Conservation (phyloP, 805 yeast species). For the Metschnikowia noctiluminum region DNA sequence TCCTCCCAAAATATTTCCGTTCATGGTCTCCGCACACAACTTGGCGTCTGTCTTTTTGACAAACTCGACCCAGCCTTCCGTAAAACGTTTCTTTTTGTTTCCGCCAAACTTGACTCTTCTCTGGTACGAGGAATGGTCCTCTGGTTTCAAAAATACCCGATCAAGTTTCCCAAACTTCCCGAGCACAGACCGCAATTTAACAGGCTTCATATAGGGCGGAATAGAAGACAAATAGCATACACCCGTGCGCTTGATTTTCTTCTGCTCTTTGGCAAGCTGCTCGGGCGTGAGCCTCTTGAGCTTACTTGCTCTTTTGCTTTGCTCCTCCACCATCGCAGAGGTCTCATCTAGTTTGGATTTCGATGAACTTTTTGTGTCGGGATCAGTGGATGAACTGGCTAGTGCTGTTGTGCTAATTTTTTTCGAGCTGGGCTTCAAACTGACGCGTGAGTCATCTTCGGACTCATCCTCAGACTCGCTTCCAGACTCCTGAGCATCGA, state of each 20-base stretch:
- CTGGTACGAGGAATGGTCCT: constrained; percentile 61
- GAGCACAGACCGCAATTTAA: constrained; percentile 78
- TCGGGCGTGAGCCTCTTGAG: constrained; percentile 56
- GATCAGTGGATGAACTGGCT: too few species aligned
- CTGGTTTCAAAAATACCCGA: constrained; percentile 83
- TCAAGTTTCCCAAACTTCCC: constrained; percentile 84
- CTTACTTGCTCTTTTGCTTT: constrained; percentile 26
- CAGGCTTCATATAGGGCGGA: constrained; percentile 97
- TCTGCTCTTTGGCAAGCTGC: constrained; percentile 51
- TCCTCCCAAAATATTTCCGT: constrained; percentile 89
- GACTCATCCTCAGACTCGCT: constrained; percentile 1
- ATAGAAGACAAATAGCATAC: constrained; percentile 88
- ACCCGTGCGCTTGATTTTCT: constrained; percentile 68
- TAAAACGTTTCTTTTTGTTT: constrained; percentile 79
- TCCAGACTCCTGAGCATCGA: constrained; percentile 6
- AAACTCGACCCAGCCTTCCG: constrained; percentile 98
- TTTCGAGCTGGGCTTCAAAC: too few species aligned
- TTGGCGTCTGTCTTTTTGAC: constrained; percentile 81
- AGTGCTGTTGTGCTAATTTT: too few species aligned
- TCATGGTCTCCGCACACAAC: constrained; percentile 77
- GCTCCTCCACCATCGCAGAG: constrained; percentile 15
- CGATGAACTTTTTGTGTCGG: background rate
- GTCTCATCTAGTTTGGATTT: constrained; percentile 12
- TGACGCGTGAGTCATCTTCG: too few species aligned
- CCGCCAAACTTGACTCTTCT: constrained; percentile 84